A percentile compares a stretch with the other conserved stretches of the same genome.
Conservation (phyloP, 306 rosid species). For the Malus asiatica region DNA sequence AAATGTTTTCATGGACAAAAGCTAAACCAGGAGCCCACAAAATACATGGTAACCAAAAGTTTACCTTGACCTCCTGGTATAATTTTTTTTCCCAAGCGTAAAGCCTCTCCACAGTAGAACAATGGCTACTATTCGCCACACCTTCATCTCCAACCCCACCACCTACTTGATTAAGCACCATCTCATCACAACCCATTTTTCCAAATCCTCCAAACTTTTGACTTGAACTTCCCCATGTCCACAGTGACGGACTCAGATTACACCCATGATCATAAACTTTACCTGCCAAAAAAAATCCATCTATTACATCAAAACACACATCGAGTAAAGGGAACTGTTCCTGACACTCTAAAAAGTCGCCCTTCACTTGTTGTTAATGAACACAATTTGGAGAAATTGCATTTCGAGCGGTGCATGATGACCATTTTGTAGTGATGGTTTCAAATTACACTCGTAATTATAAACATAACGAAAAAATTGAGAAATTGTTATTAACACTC, state of each 20-base stretch:
- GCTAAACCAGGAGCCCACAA: conserved; percentile 7
- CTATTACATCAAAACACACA: background rate
- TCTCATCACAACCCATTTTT: conserved; percentile 33
- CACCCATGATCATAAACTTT: conserved; percentile 65
- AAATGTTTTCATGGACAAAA: background rate
- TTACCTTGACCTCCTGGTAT: conserved; percentile 84
- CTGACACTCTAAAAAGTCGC: background rate
- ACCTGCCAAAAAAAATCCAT: conserved; percentile 31
- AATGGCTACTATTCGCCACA: conserved; percentile 47
- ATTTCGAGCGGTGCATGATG: background rate
- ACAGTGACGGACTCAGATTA: conserved; percentile 54
- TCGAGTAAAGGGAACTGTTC: background rate
- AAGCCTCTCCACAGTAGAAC: conserved; percentile 77
- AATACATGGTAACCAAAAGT: background rate
- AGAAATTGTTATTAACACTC: no score
- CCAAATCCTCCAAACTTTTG: conserved; percentile 51
- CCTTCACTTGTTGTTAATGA: background rate
- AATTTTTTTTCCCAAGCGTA: conserved; percentile 95
- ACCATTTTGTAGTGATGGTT: background rate
- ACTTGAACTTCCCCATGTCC: conserved; percentile 61
- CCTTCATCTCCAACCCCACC: conserved; percentile 28
- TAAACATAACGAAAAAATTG: background rate
- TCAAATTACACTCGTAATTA: background rate
- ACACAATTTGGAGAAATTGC: background rate
- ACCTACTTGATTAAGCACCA: conserved; percentile 25